phyloP scores from a whole-genome alignment of 2,329 filamentous ascomycete species.

The Drechmeria coniospora region DNA sequence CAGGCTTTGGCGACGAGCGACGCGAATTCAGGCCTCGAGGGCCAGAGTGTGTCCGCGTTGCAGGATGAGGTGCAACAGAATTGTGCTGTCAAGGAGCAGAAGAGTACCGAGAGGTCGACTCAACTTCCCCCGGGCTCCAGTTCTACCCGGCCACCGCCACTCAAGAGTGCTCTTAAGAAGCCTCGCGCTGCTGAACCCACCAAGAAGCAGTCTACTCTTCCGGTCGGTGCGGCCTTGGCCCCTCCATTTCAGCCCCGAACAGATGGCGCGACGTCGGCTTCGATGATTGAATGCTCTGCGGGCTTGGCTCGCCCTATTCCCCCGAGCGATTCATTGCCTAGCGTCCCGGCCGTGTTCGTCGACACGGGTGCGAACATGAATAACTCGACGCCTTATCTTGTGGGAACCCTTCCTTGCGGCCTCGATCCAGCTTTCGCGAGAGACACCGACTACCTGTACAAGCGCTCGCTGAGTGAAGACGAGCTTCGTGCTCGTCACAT shows the following conservation, averaged over 20 bases:
- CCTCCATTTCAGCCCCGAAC: conserved; percentile 31
- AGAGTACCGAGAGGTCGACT: conserved; percentile 5
- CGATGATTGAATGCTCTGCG: conserved; percentile 4
- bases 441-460: conserved; percentile 36
- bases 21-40: conserved; percentile 4
- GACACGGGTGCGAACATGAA: too few species aligned
- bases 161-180: conserved; percentile 6
- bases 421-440: conserved; percentile 24
- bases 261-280: conserved; percentile 7
- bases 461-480: conserved; percentile 39
- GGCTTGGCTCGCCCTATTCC: not conserved
- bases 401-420: conserved; percentile 34
- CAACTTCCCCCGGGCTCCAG: conserved; percentile 11
- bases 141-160: conserved; percentile 13
- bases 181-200: conserved; percentile 8
- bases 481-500: conserved; percentile 42
- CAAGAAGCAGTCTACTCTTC: conserved; percentile 22
- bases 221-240: conserved; percentile 30
- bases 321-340: not conserved
- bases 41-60: conserved; percentile 5
- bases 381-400: conserved; percentile 40
- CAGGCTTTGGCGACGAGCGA: conserved; percentile 6
- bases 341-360: too few species aligned
- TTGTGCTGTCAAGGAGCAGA: conserved; percentile 3
- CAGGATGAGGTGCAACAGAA: conserved; percentile 5